phyloP scores from a whole-genome alignment of 192 early-diverging fungal species.

The Spizellomyces sp. region DNA sequence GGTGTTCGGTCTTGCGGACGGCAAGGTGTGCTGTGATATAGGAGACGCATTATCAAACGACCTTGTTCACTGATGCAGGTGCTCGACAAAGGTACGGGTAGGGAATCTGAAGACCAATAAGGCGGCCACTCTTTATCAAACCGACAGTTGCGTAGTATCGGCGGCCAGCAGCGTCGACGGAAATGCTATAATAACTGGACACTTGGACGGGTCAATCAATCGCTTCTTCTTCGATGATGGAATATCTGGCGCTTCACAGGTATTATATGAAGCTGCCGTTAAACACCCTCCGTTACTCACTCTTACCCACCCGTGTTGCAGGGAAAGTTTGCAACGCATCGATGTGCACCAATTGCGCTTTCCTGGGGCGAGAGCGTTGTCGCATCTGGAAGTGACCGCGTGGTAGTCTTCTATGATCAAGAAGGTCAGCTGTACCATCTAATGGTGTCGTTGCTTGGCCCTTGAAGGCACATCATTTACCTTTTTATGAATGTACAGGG shows the following conservation, averaged over 20 bases:
- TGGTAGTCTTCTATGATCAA: constrained; percentile 56
- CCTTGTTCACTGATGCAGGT: no score
- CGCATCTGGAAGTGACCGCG: constrained; percentile 54
- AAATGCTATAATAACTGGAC: constrained; percentile 61
- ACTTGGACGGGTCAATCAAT: constrained; percentile 62
- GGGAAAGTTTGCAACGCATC: constrained; percentile 62
- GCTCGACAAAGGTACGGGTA: constrained; percentile 46
- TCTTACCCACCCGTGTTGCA: constrained; percentile 9
- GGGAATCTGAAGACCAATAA: constrained; percentile 71
- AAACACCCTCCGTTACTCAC: no score
- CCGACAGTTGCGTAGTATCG: constrained; percentile 60
- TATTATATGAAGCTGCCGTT: constrained; percentile 6
- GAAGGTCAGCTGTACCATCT: constrained; percentile 32
- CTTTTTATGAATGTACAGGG: constrained; percentile 29
- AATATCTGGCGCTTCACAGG: constrained; percentile 60
- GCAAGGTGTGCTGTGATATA: constrained; percentile 45
- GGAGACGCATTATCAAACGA: no score
- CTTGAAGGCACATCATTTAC: background rate
- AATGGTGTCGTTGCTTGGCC: no score
- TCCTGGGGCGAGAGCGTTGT: constrained; percentile 61
- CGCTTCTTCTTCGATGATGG: constrained; percentile 71
- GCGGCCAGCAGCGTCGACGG: constrained; percentile 56
- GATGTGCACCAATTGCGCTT: constrained; percentile 50
- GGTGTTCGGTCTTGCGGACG: constrained; percentile 65
- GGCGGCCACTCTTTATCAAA: constrained; percentile 67